Evolutionary conservation across 2,329 filamentous ascomycete species (phyloP).

Genomic region (Trichoderma guizhouense): DNA sequence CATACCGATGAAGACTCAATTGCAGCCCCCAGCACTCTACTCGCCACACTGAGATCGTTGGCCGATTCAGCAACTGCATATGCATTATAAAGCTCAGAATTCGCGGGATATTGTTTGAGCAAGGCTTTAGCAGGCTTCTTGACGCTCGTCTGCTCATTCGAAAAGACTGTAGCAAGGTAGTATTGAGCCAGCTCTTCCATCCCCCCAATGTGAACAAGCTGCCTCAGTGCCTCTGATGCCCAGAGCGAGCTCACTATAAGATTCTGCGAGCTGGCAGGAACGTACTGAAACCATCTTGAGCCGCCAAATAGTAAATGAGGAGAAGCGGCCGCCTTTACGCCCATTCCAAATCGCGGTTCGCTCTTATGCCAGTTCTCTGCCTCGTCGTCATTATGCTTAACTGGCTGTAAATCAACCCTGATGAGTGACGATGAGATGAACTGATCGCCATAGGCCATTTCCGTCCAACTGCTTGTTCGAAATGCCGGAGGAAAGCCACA

Average conservation of each 20-base stretch:
- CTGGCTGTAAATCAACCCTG: not conserved
- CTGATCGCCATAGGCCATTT: constrained; percentile 31
- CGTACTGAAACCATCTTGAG: constrained; percentile 43
- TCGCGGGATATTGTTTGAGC: constrained; percentile 64
- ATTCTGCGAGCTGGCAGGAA: constrained; percentile 29
- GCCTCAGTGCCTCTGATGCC: constrained; percentile 53
- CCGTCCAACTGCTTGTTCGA: constrained; percentile 28
- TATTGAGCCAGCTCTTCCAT: constrained; percentile 58
- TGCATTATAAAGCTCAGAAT: constrained; percentile 69
- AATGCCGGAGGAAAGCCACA: constrained; percentile 57
- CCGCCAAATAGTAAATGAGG: constrained; percentile 53
- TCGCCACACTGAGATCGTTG: constrained; percentile 52
- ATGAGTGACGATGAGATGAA: constrained; percentile 24
- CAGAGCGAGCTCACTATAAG: constrained; percentile 41
- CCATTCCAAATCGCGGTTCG: constrained; percentile 30
- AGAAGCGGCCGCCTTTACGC: constrained; percentile 34
- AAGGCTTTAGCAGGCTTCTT: constrained; percentile 71
- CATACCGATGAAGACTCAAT: constrained; percentile 40
- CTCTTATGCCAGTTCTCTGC: constrained; percentile 25
- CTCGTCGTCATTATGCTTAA: constrained; percentile 18
- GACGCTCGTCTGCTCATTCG: constrained; percentile 50
- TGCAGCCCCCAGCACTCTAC: constrained; percentile 65
- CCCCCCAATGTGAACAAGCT: constrained; percentile 48
- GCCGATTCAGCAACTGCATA: constrained; percentile 71
- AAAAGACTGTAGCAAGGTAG: constrained; percentile 63